Evolutionary conservation across 208 protist species (phyloP), one percentile per base, ranked within the genome.

Genomic region (Lotmaria passim): DNA sequence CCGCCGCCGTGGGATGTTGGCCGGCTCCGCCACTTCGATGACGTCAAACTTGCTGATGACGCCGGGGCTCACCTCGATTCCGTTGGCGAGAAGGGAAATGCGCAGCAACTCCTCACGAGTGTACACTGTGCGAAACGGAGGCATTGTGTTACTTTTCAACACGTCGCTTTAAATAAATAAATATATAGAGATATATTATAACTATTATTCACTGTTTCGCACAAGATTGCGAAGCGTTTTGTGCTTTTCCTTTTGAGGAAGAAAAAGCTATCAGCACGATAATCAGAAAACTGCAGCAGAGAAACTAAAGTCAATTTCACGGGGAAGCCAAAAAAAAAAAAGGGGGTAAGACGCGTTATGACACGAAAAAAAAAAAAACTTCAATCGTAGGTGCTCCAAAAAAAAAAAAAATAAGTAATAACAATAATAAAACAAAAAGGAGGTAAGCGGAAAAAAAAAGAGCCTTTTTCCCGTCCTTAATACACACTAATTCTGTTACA

Each of bases 31-130:
- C 15, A 79, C 65, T 47, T 95, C 84, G 39, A 92, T 92, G 10
- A 93, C 69, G 23, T 85, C 73, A 36, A 95, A 95, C 73, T 88
- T 89, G 33, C 83, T 68, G 39, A 78, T 39, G 21, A 74, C 70
- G 19, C 73, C 86, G 7, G 51, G 58, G 17, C 75, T 72, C 34
- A 95, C 47, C 2, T 65, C 70, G 19, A 80, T 65, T 10, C 73
- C 65, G 55, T 61, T 50, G 6, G 73, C 61, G 15, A 81, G 69
- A 0, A 69, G 36, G 10, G 78, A 70, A 28, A 93, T 74, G n/a
- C 79, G 61, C 8, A 91, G 76, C 7, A 95, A 63, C 65, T 95
- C 74, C 24, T 76, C 67, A 1, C 73, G 80, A 30, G 80, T 89
- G 81, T 93, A 93, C 15, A 81, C 70, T 0, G 78, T 75, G 23